A percentile compares a stretch with the other conserved stretches of the same genome.
These are phyloP conservation scores for Takashimella koratensis DNA, from an alignment of 1,284 basidiomycete species.

Conservation along the genomic window DNA sequence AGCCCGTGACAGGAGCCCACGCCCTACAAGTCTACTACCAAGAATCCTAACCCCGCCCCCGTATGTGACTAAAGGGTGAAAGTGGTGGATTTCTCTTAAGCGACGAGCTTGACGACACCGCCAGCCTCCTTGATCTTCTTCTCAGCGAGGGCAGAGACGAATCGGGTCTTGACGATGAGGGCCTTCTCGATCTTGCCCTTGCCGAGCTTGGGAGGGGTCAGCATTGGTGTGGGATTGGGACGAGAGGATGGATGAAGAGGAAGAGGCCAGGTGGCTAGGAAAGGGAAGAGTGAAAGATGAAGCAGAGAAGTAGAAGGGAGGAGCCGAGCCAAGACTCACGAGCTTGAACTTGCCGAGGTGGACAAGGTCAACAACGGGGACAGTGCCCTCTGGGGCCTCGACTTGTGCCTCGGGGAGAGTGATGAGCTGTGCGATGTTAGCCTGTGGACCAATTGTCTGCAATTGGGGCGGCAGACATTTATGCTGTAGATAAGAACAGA, in stretches of 20 bases:
- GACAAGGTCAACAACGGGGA: slow-evolving; percentile 87
- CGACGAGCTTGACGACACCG: slow-evolving; percentile 84
- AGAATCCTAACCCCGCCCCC: background rate
- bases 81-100: slow-evolving; percentile 53
- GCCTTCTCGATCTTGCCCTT: slow-evolving; percentile 55
- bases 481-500: background rate
- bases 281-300: background rate
- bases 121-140: slow-evolving; percentile 76
- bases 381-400: slow-evolving; percentile 54
- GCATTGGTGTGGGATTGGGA: background rate
- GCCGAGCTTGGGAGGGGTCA: slow-evolving; percentile 35
- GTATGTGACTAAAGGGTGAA: background rate
- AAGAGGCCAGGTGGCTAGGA: background rate
- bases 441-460: background rate
- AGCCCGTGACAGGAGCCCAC: too few relatives aligned
- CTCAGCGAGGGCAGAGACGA: slow-evolving; percentile 85
- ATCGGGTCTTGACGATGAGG: slow-evolving; percentile 94
- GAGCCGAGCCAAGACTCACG: slow-evolving; percentile 37
- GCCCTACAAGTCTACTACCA: background rate
- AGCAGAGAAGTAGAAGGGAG: background rate
- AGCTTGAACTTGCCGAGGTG: slow-evolving; percentile 87
- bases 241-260: background rate
- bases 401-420: slow-evolving; percentile 50
- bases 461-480: background rate
- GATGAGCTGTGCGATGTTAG: slow-evolving; percentile 40